Evolutionary conservation across 768 basidiomycete species (phyloP), one percentile per base, ranked within the genome.

Genomic region (Mycena venus): DNA sequence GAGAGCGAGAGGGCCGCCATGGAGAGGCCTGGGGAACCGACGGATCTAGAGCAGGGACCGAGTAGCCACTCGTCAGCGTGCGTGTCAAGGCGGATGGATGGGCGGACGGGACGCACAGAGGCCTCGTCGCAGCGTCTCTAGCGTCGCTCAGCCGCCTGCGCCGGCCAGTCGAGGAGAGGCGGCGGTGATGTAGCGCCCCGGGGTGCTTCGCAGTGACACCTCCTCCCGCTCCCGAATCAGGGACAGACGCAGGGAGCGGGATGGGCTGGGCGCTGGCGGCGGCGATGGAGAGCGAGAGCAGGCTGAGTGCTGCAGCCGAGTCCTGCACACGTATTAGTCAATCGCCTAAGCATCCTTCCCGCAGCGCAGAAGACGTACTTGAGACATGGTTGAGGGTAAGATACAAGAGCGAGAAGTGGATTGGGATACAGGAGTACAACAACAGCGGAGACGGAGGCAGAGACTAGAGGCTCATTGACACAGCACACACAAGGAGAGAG

Each of bases 101-200:
- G 75, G 61, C n/a, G 38, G 67, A 38, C 42, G 49, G 55, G 47
- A 93, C 92, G 86, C 83, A 95, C 94, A 90, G 90, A 64, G 93
- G 93, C 62, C 95, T 87, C 68, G 86, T 87, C 62, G 93, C 92
- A 53, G 95, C 95, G 82, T 95, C 94, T 60, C 93, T 86, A 29
- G 94, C 94, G 81, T 95, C 95, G 82, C 93, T 95, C 75, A 94
- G 81, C 69, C 95, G 86, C 77, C 95, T 88, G 79, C 91, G 90
- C 82, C 93, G 91, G 23, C 94, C 92, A 14, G 91, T 88, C 0
- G 94, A 95, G 21, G 93, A 91, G 23, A 94, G 84, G 21, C 94
- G 87, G 65, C 94, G 91, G 81, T 94, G 93, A 77, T 93, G 80
- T 76, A 21, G 69, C 10, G 53, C 14, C 34, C 38, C 25, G 32